phyloP scores from a whole-genome alignment of 345 rosid species.

The Brassica nigra region DNA sequence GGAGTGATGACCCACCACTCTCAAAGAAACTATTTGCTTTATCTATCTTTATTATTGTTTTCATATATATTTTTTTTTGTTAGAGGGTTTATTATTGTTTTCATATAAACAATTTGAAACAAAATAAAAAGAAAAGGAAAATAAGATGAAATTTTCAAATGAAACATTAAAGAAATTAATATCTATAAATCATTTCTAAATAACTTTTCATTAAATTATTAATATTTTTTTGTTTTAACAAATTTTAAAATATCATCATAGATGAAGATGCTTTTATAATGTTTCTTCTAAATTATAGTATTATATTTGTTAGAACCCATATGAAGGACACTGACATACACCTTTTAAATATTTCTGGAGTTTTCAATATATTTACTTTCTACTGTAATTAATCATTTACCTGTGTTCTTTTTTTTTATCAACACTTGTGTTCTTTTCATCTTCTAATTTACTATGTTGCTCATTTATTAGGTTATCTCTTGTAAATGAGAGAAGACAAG shows the following conservation, averaged over 20 bases:
- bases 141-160: not conserved
- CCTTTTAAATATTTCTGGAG: not conserved
- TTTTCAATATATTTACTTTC: not conserved
- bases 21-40: not conserved
- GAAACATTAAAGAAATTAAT: not conserved
- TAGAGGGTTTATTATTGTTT: not conserved
- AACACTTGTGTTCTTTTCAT: not conserved
- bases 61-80: no score
- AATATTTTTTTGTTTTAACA: not conserved
- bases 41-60: not conserved
- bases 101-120: not conserved
- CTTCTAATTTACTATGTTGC: not conserved
- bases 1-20: not conserved
- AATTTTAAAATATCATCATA: not conserved
- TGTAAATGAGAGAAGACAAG: not conserved
- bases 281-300: not conserved
- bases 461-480: not conserved
- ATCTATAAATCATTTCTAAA: not conserved
- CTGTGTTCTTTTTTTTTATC: no score
- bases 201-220: not conserved
- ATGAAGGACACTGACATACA: not conserved
- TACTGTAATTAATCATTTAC: not conserved
- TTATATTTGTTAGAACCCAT: not conserved
- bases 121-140: no score
- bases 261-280: not conserved